Evolutionary conservation across 805 yeast genomes (phyloP).

Genomic region (Candida wancherniae): DNA sequence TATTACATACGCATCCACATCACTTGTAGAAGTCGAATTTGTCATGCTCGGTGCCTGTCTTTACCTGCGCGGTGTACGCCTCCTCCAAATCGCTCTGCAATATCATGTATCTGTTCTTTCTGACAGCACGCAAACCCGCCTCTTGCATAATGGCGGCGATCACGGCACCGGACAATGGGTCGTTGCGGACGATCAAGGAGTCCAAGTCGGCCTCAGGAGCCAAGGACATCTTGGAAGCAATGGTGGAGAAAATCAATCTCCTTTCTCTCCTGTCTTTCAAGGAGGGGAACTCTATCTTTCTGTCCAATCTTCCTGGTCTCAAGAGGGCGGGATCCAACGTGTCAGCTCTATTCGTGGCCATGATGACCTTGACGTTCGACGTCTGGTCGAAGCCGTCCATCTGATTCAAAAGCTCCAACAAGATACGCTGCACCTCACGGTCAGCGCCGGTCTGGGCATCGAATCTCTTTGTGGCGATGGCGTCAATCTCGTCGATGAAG

Average conservation of each 20-base stretch:
- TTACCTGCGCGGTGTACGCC: constrained; percentile 95
- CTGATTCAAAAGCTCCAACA: constrained; percentile 91
- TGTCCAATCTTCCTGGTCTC: constrained; percentile 97
- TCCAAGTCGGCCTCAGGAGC: constrained; percentile 98
- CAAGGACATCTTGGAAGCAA: constrained; percentile 94
- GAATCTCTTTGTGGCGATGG: constrained; percentile 97
- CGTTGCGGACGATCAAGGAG: constrained; percentile 90
- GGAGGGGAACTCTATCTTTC: constrained; percentile 96
- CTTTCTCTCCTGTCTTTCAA: constrained; percentile 97
- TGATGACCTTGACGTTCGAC: constrained; percentile 92
- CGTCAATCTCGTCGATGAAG: constrained; percentile 97
- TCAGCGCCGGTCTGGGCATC: constrained; percentile 99
- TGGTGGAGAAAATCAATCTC: constrained; percentile 90
- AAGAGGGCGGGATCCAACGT: constrained; percentile 96
- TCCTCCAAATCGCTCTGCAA: constrained; percentile 95
- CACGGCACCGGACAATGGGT: constrained; percentile 93
- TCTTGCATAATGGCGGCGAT: constrained; percentile 99
- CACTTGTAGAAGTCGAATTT: constrained; percentile 95
- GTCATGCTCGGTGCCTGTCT: constrained; percentile 91
- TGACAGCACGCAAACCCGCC: constrained; percentile 97
- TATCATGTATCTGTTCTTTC: constrained; percentile 96
- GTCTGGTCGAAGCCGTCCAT: constrained; percentile 99
- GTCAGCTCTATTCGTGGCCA: constrained; percentile 99
- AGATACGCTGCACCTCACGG: constrained; percentile 96
- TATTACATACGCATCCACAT: constrained; percentile 2